Evolutionary conservation across 345 rosid genomes (phyloP), one percentile per base, ranked within the genome.

Genomic region (Microthlaspi erraticum): DNA sequence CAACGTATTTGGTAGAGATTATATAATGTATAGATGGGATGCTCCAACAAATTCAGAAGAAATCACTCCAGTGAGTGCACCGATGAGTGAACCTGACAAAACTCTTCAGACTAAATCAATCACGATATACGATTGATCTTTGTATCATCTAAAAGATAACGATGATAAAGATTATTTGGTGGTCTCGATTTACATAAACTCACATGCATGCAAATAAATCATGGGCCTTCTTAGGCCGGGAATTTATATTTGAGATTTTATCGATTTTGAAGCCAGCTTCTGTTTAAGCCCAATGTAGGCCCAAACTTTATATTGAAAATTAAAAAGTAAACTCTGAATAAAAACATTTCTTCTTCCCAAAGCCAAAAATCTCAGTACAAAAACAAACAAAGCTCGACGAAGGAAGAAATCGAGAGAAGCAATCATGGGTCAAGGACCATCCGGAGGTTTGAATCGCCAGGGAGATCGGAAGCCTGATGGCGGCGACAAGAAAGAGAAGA

Each of bases 351-450:
- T 75, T 75, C 79, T 39, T 54, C 75, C 33, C 70, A 55, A 69
- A 75, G 75, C 75, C 79, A 62, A 31, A 69, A 26, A 37, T 68
- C 45, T 53, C 11, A 61, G 37, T 60, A 54, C 19, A 53, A 60
- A 32, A 59, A 16, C 12, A 20, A 34, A 14, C 45, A 23, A 49
- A 50, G 18, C 48, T 60, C 68, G 44, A 6, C 12, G 57, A 34
- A 43, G 18, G 12, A 13, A 37, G 53, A 59, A 61, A 66, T 57
- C 70, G 36, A 55, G 43, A 51, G 62, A 6, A 54, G n/a, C n/a
- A 74, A 60, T 46, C 58, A 91, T 91, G 99, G 95, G 99, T 67
- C 94, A 94, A 75, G 96, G 96, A 51, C 84, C 96, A 19, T 89
- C 98, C 6, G 91, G 92, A 57, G 91, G 96, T n/a, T 57, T 83